A percentile compares a stretch with the other conserved stretches of the same genome.
Evolutionary conservation across 768 basidiomycete genomes (phyloP).

Genomic region (Suillus sp.): DNA sequence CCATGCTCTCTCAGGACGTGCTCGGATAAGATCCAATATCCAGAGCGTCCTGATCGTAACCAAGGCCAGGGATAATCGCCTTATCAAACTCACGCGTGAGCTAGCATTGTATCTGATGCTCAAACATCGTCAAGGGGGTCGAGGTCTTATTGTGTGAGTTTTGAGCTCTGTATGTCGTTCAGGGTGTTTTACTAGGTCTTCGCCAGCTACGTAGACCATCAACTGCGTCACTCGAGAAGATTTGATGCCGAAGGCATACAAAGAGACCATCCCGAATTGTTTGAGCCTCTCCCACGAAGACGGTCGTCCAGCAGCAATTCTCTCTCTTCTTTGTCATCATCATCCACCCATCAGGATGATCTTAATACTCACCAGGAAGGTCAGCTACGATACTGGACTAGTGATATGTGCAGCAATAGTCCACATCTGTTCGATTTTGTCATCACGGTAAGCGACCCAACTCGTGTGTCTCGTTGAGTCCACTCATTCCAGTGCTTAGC

Average conservation of each 20-base stretch:
- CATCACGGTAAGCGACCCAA: slow-evolving; percentile 72
- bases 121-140: slow-evolving; percentile 64
- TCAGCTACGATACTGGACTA: slow-evolving; percentile 96
- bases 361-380: slow-evolving; percentile 62
- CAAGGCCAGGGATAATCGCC: slow-evolving; percentile 94
- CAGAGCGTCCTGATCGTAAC: slow-evolving; percentile 95
- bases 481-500: slow-evolving; percentile 46
- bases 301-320: slow-evolving; percentile 71
- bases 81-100: slow-evolving; percentile 93
- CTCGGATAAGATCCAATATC: slow-evolving; percentile 87
- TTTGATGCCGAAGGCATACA: slow-evolving; percentile 93
- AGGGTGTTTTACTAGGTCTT: slow-evolving; percentile 20
- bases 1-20: slow-evolving; percentile 63
- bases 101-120: slow-evolving; percentile 95
- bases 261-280: slow-evolving; percentile 85
- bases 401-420: slow-evolving; percentile 88
- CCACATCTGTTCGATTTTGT: slow-evolving; percentile 98
- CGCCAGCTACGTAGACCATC: slow-evolving; percentile 88
- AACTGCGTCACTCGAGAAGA: slow-evolving; percentile 83
- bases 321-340: slow-evolving; percentile 55
- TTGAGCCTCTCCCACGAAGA: slow-evolving; percentile 74
- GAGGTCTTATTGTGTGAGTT: slow-evolving; percentile 86
- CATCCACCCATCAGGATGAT: slow-evolving; percentile 44
- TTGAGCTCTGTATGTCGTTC: slow-evolving; percentile 19
- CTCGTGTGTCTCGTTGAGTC: slow-evolving; percentile 1